Evolutionary conservation across 345 rosid species (phyloP), one percentile per base, ranked within the genome.

Genomic region (Microcos paniculata): DNA sequence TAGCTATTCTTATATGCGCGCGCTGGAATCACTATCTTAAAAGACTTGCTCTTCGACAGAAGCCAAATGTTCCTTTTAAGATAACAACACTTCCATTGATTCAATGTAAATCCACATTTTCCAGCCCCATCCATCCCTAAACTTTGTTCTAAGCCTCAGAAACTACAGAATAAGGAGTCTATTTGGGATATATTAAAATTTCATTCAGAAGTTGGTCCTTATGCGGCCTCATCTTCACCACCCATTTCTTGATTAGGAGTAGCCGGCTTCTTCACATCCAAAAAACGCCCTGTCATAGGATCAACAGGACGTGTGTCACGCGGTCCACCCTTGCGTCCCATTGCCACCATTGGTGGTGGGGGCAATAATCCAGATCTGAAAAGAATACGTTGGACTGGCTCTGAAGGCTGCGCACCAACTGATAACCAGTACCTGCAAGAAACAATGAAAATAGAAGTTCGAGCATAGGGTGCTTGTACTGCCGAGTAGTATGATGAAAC

Each of bases 371-470:
- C 96, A 21, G 99, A 89, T 80, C 98, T 86, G 83, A 90, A 94
- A 40, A 94, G 91, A 63, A 91, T 85, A 55, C 84, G 89, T 55
- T 91, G 90, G 72, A 91, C 92, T 0, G 95, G 98, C 14, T 94
- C 92, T 28, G 97, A 93, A 77, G 99, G 87, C 85, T 92, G 97
- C 66, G 97, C 99, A 78, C 98, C 98, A 57, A 96, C 98, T 13
- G 99, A 93, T 71, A 93, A 78, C 98, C 98, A 96, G 77, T 96
- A 96, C 86, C 97, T 96, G 73, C 67, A 78, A n/a, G 76, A 59
- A 61, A 21, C 46, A 64, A 62, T 23, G 46, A 71, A 48, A 63
- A 46, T 49, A 11, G 58, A 51, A 18, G 59, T 30, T 67, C 1
- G 19, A 8, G 46, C 7, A 3, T 26, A 7, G 38, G 55, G 43